Evolutionary conservation across 495 filamentous ascomycete species (phyloP), one percentile per base, ranked within the genome.

Genomic region (Neurospora sp.): DNA sequence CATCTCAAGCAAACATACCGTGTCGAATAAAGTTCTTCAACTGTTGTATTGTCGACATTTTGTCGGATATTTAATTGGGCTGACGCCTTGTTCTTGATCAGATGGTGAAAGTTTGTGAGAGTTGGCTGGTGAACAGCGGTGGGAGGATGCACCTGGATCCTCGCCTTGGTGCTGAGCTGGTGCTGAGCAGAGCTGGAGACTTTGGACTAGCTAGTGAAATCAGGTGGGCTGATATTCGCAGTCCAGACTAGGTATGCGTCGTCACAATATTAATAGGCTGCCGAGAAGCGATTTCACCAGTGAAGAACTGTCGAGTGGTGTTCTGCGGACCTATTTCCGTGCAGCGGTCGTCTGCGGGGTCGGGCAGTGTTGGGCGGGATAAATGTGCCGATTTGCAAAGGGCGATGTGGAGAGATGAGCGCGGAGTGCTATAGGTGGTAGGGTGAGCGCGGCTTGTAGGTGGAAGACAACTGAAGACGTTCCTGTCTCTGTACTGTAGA

Each of bases 1-100:
- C 38, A 68, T 38, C 53, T 70, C 59, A 72, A 41, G 35, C 73
- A 31, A 68, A 74, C 84, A 70, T 82, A 87, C 94, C 95, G 85
- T 98, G 96, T 72, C 96, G 93, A 83, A 99, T 96, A 82, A 99
- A 95, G 83, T 98, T 99, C 84, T 99, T 97, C 72, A 99, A 77
- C 75, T 86, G 84, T 69, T 86, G 85, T 85, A 95, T 93, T 70
- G 92, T 93, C 78, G 90, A 91, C 91, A 93, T 93, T 73, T 71
- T 85, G 76, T 71, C 73, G 27, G 59, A 53, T 35, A 65, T 40
- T 40, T 35, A 38, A 40, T 41, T 12, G 3, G n/a, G 38, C 65
- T 27, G 47, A 59, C 47, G 41, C 39, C 47, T 45, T 47, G 39
- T 59, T 68, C 70, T 71, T 22, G 39, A 71, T 72, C 1, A 41